Conservation (phyloP, 306 rosid species). For the Rosa lucieae region DNA sequence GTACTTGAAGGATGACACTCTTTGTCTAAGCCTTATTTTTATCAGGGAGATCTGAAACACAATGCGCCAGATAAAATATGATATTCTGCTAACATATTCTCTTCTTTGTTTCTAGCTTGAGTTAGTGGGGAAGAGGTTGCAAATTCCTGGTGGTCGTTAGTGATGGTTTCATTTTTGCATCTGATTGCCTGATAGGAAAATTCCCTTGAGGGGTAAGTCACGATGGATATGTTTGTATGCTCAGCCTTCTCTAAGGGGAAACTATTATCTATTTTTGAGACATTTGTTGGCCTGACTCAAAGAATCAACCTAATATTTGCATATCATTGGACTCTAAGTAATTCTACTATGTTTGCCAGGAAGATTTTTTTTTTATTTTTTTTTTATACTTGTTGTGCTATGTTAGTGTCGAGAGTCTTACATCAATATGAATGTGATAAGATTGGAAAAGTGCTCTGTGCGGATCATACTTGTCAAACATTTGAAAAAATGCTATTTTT, state of each 20-base stretch:
- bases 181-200: constrained; percentile 24
- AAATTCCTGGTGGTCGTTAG: constrained; percentile 53
- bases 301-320: too few relatives aligned
- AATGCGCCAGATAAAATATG: neutral
- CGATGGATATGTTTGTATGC: constrained; percentile 37
- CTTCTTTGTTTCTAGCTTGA: constrained; percentile 52
- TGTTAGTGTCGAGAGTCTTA: constrained; percentile 15
- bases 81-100: constrained; percentile 5
- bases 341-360: too few relatives aligned
- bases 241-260: constrained; percentile 32
- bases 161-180: constrained; percentile 36
- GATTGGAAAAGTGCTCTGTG: neutral
- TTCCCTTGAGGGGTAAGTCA: constrained; percentile 21
- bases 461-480: neutral
- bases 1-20: constrained; percentile 6
- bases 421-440: neutral
- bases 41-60: neutral
- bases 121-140: constrained; percentile 77
- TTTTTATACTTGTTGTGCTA: constrained; percentile 41
- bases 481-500: neutral
- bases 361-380: constrained; percentile 14
- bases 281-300: constrained; percentile 38
- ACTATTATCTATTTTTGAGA: constrained; percentile 27
- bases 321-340: too few relatives aligned
- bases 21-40: neutral